phyloP scores from a whole-genome alignment of 805 yeast species.

The Myxozyma melibiosi region DNA sequence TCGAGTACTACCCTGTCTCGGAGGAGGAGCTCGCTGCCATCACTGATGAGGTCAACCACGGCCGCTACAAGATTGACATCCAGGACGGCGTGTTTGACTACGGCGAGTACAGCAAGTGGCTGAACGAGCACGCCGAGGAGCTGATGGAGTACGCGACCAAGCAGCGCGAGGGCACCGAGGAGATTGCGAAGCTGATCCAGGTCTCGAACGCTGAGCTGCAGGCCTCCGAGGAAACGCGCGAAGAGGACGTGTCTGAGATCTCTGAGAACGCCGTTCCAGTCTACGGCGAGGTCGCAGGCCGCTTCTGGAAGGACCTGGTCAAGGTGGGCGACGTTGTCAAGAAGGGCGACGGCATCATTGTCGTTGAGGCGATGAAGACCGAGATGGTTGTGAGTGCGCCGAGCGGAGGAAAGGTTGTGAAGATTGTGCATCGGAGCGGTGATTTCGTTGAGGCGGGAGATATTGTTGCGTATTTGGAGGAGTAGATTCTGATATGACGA shows the following conservation, averaged over 20 bases:
- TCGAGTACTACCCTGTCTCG: slow-evolving; percentile 88
- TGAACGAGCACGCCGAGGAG: slow-evolving; percentile 68
- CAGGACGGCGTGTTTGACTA: slow-evolving; percentile 82
- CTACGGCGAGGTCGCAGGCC: slow-evolving; percentile 94
- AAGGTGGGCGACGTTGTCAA: slow-evolving; percentile 73
- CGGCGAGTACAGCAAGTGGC: slow-evolving; percentile 74
- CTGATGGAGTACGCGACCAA: slow-evolving; percentile 66
- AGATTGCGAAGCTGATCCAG: slow-evolving; percentile 81
- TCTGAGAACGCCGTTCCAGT: slow-evolving; percentile 81
- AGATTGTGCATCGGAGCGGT: slow-evolving; percentile 79
- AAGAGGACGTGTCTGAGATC: slow-evolving; percentile 54
- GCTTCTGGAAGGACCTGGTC: slow-evolving; percentile 90
- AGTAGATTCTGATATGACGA: background rate
- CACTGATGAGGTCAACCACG: slow-evolving; percentile 76
- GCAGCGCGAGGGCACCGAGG: slow-evolving; percentile 84
- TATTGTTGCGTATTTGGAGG: slow-evolving; percentile 71
- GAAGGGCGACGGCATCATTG: slow-evolving; percentile 77
- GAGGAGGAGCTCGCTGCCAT: slow-evolving; percentile 77
- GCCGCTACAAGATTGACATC: slow-evolving; percentile 73
- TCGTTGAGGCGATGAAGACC: slow-evolving; percentile 98
- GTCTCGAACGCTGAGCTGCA: slow-evolving; percentile 75
- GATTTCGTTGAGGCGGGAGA: slow-evolving; percentile 98
- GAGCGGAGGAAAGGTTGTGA: slow-evolving; percentile 63
- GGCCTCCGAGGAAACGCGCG: slow-evolving; percentile 48
- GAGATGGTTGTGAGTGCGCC: slow-evolving; percentile 88